A percentile compares a stretch with the other conserved stretches of the same genome.
Conservation (phyloP, 2,329 filamentous ascomycete genomes). For the Fusarium tuaranense region DNA sequence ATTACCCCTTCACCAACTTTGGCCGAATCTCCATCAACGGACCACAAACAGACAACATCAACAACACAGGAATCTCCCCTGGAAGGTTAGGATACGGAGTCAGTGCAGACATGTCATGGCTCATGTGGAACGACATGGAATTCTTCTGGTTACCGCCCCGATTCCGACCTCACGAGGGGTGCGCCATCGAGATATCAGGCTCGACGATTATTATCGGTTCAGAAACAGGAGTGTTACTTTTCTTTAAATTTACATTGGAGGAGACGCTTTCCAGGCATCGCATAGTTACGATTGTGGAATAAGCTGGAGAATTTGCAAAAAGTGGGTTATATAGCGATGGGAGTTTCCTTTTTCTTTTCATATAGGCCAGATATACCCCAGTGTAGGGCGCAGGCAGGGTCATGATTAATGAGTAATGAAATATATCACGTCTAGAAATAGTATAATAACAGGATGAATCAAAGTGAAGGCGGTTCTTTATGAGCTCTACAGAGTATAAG, state of each 20-base stretch:
- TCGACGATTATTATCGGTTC: not conserved
- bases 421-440: not conserved
- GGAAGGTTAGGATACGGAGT: not conserved
- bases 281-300: not conserved
- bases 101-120: not conserved
- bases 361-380: not conserved
- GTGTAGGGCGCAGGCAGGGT: not conserved
- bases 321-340: not conserved
- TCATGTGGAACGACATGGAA: not conserved
- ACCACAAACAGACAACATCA: not conserved
- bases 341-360: not conserved
- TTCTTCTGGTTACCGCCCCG: not conserved
- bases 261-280: not conserved
- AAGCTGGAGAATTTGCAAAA: not conserved
- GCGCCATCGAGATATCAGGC: not conserved
- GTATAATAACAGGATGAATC: no score
- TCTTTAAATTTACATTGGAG: not conserved
- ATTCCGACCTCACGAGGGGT: not conserved
- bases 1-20: not conserved
- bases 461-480: no score
- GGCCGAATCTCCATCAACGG: not conserved
- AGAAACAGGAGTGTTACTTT: not conserved
- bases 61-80: rapidly evolving
- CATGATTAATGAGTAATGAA: not conserved
- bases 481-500: no score